A percentile compares a stretch with the other conserved stretches of the same genome.
Evolutionary conservation across 2,329 filamentous ascomycete species (phyloP).

Genomic region (Neofusicoccum laricinum): DNA sequence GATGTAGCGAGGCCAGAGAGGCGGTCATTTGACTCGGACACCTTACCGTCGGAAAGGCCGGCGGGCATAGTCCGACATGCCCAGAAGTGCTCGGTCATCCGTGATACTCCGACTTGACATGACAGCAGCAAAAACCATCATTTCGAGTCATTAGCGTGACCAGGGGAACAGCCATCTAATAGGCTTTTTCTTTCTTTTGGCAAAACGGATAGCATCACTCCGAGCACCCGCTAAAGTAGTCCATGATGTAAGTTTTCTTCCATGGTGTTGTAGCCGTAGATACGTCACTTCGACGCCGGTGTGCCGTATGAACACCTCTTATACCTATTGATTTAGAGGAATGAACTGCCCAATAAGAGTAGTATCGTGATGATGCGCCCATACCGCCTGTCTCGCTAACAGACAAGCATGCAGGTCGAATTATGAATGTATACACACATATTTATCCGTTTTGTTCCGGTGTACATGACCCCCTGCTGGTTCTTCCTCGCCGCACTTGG

Average conservation of each 20-base stretch:
- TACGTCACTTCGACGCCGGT: no score
- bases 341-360: neutral
- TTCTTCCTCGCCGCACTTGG: no score
- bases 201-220: no score
- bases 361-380: neutral
- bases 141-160: no score
- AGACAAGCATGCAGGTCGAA: neutral
- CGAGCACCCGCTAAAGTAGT: no score
- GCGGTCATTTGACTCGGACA: no score
- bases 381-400: neutral
- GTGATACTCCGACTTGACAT: neutral
- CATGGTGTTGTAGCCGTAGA: no score
- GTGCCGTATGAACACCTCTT: no score
- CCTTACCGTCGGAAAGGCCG: neutral
- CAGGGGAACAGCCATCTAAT: no score
- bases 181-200: no score
- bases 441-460: neutral
- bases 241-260: no score
- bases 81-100: neutral
- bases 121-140: neutral
- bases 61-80: neutral
- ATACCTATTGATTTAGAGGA: neutral
- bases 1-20: no score
- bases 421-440: constrained; percentile 1
- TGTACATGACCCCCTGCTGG: neutral